Base-by-base conservation (phyloP, 768 basidiomycete species). In the Termitomyces sp. region DNA sequence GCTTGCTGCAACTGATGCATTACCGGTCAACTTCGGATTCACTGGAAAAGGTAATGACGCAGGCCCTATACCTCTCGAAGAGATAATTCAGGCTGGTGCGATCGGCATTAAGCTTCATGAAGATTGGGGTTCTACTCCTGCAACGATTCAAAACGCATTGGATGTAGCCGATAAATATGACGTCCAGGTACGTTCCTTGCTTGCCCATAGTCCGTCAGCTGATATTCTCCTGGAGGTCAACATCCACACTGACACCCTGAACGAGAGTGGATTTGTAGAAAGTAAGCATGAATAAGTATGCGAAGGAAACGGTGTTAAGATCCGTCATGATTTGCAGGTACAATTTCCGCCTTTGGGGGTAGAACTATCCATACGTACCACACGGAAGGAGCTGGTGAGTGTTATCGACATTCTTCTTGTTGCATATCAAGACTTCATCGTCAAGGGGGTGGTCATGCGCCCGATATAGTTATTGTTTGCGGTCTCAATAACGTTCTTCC, bases 321-420 rank as follows among this genome's bases (percentile, higher is more conserved):
- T 33, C 2, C 14, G n/a, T 35, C n/a, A 12, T 21, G 38, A 15
- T 21, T 17, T 42, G 17, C 63, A 92, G 91, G 79, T 53, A 98
- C 96, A 0, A 91, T 98, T 51, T 83, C 79, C 11, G 95, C 97
- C 0, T 94, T 98, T 68, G 91, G 87, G 2, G 82, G 81, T 2
- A 82, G 95, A 21, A 95, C 94, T 0, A 98, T 99, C 54, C 96
- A 98, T 65, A 95, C 94, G 11, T 99, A 98, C 67, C 97, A 98
- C 65, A 94, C 85, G 0, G 96, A 98, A 75, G 96, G 96, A 45
- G 95, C 95, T 52, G 94, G 91, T 85, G 54, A 50, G 66, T 57
- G 63, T 55, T 38, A 23, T n/a, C 30, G 26, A 37, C 26, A 30
- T 30, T 11, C 23, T 11, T 8, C 14, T 52, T 12, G 33, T 31